These are phyloP conservation scores for Lichtheimia corymbifera DNA, from an alignment of 371 early-diverging fungal genomes.

Conservation along the genomic window DNA sequence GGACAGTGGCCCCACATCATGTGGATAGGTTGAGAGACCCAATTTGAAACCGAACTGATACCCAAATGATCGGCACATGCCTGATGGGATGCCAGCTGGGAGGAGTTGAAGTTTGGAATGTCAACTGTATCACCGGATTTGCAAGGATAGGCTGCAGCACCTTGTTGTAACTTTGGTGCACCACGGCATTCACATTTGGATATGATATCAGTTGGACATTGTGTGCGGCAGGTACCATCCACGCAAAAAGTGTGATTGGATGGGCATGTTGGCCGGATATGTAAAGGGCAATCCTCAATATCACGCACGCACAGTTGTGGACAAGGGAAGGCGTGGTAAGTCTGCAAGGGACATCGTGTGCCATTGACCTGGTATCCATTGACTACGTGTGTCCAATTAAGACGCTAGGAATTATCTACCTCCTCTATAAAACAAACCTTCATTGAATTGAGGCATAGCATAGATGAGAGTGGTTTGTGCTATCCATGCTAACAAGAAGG, in stretches of 20 bases:
- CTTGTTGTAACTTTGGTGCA: conserved; percentile 27
- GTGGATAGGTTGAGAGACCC: conserved; percentile 31
- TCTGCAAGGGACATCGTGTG: conserved; percentile 40
- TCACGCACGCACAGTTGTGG: conserved; percentile 55
- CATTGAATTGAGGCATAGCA: no score
- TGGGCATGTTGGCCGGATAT: conserved; percentile 39
- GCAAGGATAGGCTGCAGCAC: conserved; percentile 29
- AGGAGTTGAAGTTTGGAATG: conserved; percentile 44
- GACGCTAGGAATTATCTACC: no score
- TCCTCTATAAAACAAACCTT: no score
- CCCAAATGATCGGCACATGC: conserved; percentile 39
- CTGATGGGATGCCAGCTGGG: conserved; percentile 31
- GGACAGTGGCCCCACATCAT: conserved; percentile 61
- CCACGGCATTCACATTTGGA: conserved; percentile 48
- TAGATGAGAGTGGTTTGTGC: no score
- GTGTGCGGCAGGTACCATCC: conserved; percentile 51
- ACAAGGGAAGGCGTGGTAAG: conserved; percentile 42
- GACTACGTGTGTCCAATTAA: conserved; percentile 23
- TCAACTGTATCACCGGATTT: conserved; percentile 22
- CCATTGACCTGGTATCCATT: conserved; percentile 50
- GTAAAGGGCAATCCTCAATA: conserved; percentile 39
- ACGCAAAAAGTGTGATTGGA: conserved; percentile 45
- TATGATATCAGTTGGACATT: conserved; percentile 28
- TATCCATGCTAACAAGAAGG: no score
- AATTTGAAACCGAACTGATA: conserved; percentile 30